Evolutionary conservation across 345 rosid species (phyloP).

Genomic region (Cardamine resedifolia): DNA sequence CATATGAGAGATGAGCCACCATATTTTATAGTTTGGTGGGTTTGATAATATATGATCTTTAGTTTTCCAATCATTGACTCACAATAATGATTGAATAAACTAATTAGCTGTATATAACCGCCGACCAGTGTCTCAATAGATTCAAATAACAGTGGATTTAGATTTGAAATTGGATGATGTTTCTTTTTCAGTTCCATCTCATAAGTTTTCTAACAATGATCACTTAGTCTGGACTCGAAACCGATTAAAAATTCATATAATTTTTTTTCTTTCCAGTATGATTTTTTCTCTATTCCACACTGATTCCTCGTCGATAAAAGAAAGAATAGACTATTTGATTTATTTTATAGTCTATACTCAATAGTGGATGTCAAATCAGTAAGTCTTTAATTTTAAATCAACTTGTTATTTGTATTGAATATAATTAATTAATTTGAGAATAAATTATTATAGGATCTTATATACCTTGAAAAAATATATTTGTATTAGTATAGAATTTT

Average conservation of each 20-base stretch:
- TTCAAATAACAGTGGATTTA: conserved; percentile 13
- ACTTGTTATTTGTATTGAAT: not conserved
- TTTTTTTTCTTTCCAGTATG: not conserved
- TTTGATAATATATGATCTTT: conserved; percentile 9
- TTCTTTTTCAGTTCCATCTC: conserved; percentile 5
- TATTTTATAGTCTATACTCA: not conserved
- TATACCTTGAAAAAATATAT: not conserved
- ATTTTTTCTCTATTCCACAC: not conserved
- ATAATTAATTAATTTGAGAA: not conserved
- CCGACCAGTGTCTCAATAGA: conserved; percentile 33
- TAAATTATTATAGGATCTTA: not conserved
- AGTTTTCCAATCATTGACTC: conserved; percentile 18
- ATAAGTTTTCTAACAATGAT: not conserved
- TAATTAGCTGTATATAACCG: conserved; percentile 20
- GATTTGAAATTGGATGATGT: conserved; percentile 15
- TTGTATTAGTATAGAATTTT: too few relatives aligned
- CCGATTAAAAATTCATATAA: too few relatives aligned
- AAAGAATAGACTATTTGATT: not conserved
- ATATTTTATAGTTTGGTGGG: conserved; percentile 12
- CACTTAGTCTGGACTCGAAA: not conserved
- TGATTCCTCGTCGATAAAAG: not conserved
- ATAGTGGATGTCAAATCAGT: not conserved
- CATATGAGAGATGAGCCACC: not conserved
- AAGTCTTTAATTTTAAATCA: not conserved
- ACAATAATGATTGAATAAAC: conserved; percentile 5